Conservation (phyloP, 805 yeast genomes). For the Saccharomycodes ludwigii region DNA sequence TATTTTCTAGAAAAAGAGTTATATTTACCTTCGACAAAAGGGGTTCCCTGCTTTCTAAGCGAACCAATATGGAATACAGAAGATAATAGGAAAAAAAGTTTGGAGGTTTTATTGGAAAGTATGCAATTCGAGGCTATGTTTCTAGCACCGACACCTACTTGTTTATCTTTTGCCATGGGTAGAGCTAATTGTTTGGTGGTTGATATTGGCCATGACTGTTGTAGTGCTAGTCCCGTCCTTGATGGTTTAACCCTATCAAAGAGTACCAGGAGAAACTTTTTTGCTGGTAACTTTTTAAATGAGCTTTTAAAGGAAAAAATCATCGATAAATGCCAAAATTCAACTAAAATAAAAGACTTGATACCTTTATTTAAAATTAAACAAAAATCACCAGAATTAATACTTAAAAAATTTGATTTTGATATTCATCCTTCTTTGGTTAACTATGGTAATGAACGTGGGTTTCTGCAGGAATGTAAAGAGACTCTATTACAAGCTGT, state of each 20-base stretch:
- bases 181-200: constrained; percentile 79
- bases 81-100: constrained; percentile 50
- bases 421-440: constrained; percentile 36
- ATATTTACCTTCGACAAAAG: constrained; percentile 29
- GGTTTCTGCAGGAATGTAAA: constrained; percentile 57
- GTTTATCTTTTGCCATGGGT: constrained; percentile 81
- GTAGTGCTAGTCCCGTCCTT: constrained; percentile 68
- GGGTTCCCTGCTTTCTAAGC: constrained; percentile 58
- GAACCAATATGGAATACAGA: constrained; percentile 80
- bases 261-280: constrained; percentile 57
- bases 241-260: constrained; percentile 69
- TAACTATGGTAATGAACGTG: constrained; percentile 40
- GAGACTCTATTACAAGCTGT: constrained; percentile 49
- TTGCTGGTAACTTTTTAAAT: constrained; percentile 56
- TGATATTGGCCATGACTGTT: constrained; percentile 71
- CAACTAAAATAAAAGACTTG: constrained; percentile 13
- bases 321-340: constrained; percentile 16
- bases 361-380: constrained; percentile 22
- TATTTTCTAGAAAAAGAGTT: constrained; percentile 42
- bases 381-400: constrained; percentile 20
- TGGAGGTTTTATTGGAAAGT: constrained; percentile 61
- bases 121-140: constrained; percentile 71
- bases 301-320: constrained; percentile 15
- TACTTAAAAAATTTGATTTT: constrained; percentile 15
- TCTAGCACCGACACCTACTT: constrained; percentile 71